These are phyloP conservation scores for Puccinia novopanici DNA, from an alignment of 1,284 basidiomycete species.

Conservation along the genomic window DNA sequence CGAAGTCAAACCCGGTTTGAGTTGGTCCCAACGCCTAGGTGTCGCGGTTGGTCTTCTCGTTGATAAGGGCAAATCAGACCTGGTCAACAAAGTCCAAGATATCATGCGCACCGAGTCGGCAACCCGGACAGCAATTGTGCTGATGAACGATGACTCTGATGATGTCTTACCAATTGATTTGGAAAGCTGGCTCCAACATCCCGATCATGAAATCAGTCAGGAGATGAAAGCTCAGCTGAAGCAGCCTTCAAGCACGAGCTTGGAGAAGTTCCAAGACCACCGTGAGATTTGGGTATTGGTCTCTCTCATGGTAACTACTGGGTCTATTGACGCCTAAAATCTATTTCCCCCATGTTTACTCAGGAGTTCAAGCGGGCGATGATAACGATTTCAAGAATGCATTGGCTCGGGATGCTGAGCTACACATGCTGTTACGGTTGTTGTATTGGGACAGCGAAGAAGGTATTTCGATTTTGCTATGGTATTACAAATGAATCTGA, in stretches of 20 bases:
- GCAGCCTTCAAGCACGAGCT: slow-evolving; percentile 70
- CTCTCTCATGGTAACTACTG: not conserved
- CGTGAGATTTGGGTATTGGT: slow-evolving; percentile 63
- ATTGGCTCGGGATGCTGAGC: slow-evolving; percentile 71
- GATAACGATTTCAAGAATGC: slow-evolving; percentile 73
- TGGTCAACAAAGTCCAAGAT: slow-evolving; percentile 77
- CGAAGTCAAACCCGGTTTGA: slow-evolving; percentile 79
- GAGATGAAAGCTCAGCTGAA: slow-evolving; percentile 56
- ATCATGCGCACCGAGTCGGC: slow-evolving; percentile 60
- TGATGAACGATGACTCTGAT: slow-evolving; percentile 67
- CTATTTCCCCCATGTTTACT: not conserved
- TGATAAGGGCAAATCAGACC: slow-evolving; percentile 67
- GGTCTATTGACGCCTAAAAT: not conserved
- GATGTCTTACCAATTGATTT: slow-evolving; percentile 60
- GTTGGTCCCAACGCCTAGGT: slow-evolving; percentile 85
- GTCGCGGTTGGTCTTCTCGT: slow-evolving; percentile 76
- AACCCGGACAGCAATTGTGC: slow-evolving; percentile 68
- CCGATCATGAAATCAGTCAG: slow-evolving; percentile 58
- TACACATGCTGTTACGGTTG: slow-evolving; percentile 74
- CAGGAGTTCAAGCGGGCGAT: slow-evolving; percentile 66
- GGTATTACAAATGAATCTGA: slow-evolving; percentile 55
- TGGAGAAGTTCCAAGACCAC: slow-evolving; percentile 73
- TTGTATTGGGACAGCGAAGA: slow-evolving; percentile 63
- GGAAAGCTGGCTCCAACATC: slow-evolving; percentile 63
- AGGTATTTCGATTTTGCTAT: slow-evolving; percentile 30